Evolutionary conservation across 2,329 filamentous ascomycete species (phyloP).

Genomic region (Onygenales sp.): DNA sequence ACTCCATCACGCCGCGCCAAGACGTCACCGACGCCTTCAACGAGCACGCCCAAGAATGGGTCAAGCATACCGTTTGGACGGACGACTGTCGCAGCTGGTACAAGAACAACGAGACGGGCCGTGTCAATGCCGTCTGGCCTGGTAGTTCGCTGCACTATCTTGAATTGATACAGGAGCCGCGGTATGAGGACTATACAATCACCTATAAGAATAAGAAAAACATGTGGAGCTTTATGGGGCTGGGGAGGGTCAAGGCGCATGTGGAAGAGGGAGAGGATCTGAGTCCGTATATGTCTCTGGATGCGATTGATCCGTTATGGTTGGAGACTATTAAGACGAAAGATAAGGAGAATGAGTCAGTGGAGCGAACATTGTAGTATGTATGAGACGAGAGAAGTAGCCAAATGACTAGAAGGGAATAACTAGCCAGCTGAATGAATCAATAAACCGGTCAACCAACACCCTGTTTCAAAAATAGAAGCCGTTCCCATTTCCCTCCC

Average conservation of each 20-base stretch:
- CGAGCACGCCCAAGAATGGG: slow-evolving; percentile 22
- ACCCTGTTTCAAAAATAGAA: too few relatives aligned
- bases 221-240: slow-evolving; percentile 23
- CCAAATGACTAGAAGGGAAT: too few relatives aligned
- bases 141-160: slow-evolving; percentile 43
- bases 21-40: slow-evolving; percentile 27
- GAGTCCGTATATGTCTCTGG: slow-evolving; percentile 24
- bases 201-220: slow-evolving; percentile 14
- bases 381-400: too few relatives aligned
- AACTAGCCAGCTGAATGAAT: too few relatives aligned
- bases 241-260: slow-evolving; percentile 22
- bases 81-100: slow-evolving; percentile 22
- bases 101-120: slow-evolving; percentile 28
- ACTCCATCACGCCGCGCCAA: slow-evolving; percentile 19
- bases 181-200: slow-evolving; percentile 39
- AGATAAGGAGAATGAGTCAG: neutral
- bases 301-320: slow-evolving; percentile 26
- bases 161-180: slow-evolving; percentile 30
- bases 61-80: slow-evolving; percentile 22
- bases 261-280: slow-evolving; percentile 16
- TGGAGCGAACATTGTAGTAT: neutral
- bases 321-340: slow-evolving; percentile 16
- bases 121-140: slow-evolving; percentile 41
- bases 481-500: too few relatives aligned
- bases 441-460: too few relatives aligned